Evolutionary conservation across 257 asterid species (phyloP).

Genomic region (Solanum sparsipilum): DNA sequence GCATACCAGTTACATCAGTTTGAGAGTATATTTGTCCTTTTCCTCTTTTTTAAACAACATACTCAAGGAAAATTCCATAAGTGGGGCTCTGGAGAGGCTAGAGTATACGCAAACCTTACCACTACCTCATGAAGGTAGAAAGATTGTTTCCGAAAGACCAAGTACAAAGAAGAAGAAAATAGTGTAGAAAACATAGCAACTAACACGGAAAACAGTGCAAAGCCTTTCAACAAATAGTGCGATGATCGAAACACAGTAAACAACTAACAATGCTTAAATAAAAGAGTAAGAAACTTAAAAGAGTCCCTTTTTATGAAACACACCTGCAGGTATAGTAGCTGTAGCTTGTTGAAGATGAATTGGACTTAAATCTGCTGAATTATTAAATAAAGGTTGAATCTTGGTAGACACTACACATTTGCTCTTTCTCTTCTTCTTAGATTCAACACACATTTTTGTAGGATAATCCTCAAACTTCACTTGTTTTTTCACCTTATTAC

Average conservation of each 20-base stretch:
- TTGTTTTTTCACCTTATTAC: conserved; percentile 22
- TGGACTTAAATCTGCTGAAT: background rate
- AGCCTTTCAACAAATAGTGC: too few species aligned
- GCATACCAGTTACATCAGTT: too few species aligned
- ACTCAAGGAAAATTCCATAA: too few species aligned
- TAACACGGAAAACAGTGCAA: too few species aligned
- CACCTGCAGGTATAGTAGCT: background rate
- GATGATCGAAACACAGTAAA: background rate
- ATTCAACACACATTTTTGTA: conserved; percentile 8
- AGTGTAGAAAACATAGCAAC: background rate
- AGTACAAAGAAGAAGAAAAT: background rate
- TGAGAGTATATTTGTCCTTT: too few species aligned
- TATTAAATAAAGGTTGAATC: background rate
- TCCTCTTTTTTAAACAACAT: too few species aligned
- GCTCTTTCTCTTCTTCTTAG: conserved; percentile 6
- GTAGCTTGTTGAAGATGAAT: background rate
- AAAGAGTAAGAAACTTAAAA: too few species aligned
- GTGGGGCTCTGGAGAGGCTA: background rate
- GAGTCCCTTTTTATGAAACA: background rate
- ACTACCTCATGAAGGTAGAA: too few species aligned
- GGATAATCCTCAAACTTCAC: background rate
- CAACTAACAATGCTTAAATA: too few species aligned
- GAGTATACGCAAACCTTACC: too few species aligned
- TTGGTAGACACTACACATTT: conserved; percentile 1
- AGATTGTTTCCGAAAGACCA: background rate